phyloP scores from a whole-genome alignment of 805 yeast genomes.

The Saccharomycopsis sp. region DNA sequence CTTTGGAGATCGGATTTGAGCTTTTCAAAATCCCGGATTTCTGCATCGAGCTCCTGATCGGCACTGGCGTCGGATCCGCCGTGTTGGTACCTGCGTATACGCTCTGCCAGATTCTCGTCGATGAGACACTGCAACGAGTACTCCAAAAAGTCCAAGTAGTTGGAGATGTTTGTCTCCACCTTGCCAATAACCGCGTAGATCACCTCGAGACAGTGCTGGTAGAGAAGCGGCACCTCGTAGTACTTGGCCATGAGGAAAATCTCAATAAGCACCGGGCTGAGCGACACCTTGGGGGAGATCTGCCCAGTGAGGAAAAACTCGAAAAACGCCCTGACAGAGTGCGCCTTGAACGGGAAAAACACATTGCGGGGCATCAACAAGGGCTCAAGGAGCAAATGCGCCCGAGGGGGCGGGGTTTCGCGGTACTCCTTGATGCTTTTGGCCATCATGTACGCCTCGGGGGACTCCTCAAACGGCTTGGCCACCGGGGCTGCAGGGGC shows the following conservation, averaged over 20 bases:
- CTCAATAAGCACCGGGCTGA: slow-evolving; percentile 50
- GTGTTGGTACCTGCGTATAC: no score
- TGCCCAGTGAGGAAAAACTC: slow-evolving; percentile 78
- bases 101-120: no score
- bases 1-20: neutral
- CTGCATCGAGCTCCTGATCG: no score
- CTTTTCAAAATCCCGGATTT: no score
- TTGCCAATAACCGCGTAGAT: slow-evolving; percentile 64
- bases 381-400: slow-evolving; percentile 41
- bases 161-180: slow-evolving; percentile 46
- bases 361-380: slow-evolving; percentile 59
- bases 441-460: neutral
- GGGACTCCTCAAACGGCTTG: neutral
- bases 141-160: slow-evolving; percentile 26
- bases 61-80: no score
- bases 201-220: slow-evolving; percentile 57
- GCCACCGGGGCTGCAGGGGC: neutral
- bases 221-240: slow-evolving; percentile 62
- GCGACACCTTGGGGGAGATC: slow-evolving; percentile 60
- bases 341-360: slow-evolving; percentile 60
- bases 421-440: neutral
- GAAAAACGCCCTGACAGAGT: slow-evolving; percentile 55
- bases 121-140: slow-evolving; percentile 24
- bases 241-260: slow-evolving; percentile 38
- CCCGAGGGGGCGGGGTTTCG: slow-evolving; percentile 2